Percentiles rank a stretch among this genome's conserved stretches.
Conservation (phyloP, 495 filamentous ascomycete genomes). For the Lineolata rhizophorae region DNA sequence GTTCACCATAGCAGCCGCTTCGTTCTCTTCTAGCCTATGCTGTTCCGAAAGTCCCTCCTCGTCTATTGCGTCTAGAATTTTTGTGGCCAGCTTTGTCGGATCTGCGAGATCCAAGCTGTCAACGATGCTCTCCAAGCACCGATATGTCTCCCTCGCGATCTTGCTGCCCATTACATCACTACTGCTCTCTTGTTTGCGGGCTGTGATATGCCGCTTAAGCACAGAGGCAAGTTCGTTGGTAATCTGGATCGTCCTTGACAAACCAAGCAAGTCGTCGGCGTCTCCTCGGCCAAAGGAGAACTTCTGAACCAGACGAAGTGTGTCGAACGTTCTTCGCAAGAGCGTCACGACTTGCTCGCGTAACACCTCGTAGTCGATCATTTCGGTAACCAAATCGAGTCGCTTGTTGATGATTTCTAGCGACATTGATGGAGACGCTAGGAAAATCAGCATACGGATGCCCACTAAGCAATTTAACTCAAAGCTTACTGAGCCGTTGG, state of each 20-base stretch:
- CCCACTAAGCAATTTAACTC: background rate
- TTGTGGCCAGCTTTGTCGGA: constrained; percentile 41
- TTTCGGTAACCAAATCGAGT: constrained; percentile 58
- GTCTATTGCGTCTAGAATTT: constrained; percentile 63
- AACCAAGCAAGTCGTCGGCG: constrained; percentile 68
- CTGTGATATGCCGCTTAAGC: constrained; percentile 15
- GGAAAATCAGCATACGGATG: background rate
- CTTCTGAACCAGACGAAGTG: constrained; percentile 75
- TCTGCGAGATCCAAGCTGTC: constrained; percentile 39
- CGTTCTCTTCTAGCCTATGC: constrained; percentile 51
- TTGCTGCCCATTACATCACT: constrained; percentile 4
- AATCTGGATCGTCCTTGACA: constrained; percentile 62
- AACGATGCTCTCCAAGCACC: background rate
- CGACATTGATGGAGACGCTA: constrained; percentile 66
- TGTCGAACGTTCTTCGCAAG: constrained; percentile 63
- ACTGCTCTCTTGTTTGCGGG: constrained; percentile 3
- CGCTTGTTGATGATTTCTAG: constrained; percentile 55
- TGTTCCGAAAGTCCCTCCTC: constrained; percentile 72
- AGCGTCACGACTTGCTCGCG: constrained; percentile 42
- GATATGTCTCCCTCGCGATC: background rate
- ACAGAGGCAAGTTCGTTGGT: constrained; percentile 43
- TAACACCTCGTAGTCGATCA: constrained; percentile 38
- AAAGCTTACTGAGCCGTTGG: constrained; percentile 49
- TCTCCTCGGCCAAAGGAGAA: constrained; percentile 85
- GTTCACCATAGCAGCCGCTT: constrained; percentile 40